These are phyloP conservation scores for Seminavis robusta DNA, from an alignment of 108 stramenopile genomes.

Conservation along the genomic window DNA sequence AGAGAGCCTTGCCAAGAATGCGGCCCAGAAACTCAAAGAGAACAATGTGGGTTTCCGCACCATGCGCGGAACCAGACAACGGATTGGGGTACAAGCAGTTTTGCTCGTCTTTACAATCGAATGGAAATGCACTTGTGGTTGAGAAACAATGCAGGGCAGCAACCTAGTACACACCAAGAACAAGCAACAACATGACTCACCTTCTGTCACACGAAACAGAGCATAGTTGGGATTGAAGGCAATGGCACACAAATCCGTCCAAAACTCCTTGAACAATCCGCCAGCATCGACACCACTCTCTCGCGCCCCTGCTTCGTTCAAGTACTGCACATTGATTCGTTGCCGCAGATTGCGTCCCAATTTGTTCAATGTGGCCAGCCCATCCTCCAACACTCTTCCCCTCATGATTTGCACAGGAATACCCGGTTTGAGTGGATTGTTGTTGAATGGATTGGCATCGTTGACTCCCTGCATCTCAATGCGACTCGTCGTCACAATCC, in stretches of 20 bases:
- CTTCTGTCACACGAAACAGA: conserved; percentile 86
- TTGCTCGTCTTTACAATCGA: conserved; percentile 16
- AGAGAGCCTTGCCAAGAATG: conserved; percentile 86
- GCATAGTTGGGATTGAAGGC: conserved; percentile 93
- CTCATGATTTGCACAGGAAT: conserved; percentile 75
- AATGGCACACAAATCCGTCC: conserved; percentile 79
- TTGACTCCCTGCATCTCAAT: conserved; percentile 51
- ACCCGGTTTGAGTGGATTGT: conserved; percentile 60
- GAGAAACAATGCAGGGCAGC: not conserved
- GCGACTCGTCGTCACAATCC: conserved; percentile 67
- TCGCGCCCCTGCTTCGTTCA: conserved; percentile 74
- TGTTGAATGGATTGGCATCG: conserved; percentile 39
- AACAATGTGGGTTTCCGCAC: conserved; percentile 66
- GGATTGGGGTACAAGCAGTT: conserved; percentile 94
- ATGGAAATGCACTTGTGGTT: not conserved
- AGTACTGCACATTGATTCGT: conserved; percentile 73
- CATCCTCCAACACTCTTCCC: conserved; percentile 85
- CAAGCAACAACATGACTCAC: no score
- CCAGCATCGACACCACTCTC: conserved; percentile 96
- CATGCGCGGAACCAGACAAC: conserved; percentile 66
- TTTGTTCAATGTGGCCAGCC: conserved; percentile 73
- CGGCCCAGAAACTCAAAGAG: conserved; percentile 92
- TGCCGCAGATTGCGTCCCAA: conserved; percentile 80
- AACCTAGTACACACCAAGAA: not conserved
- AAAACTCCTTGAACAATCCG: conserved; percentile 98